These are phyloP conservation scores for Neofusicoccum cordaticola DNA, from an alignment of 2,329 filamentous ascomycete species.

Conservation along the genomic window DNA sequence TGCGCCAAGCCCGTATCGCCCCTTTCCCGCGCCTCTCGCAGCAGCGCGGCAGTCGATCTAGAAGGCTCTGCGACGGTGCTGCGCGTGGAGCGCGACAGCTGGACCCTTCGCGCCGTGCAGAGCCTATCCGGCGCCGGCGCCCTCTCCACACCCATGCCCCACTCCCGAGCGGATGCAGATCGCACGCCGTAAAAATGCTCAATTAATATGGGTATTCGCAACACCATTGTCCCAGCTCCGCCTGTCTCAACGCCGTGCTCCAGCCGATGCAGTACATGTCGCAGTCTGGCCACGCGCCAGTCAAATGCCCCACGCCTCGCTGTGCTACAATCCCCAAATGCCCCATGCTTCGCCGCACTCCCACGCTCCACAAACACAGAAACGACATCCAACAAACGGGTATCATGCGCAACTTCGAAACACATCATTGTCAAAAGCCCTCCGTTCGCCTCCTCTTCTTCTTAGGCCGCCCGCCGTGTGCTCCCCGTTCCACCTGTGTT, in stretches of 20 bases:
- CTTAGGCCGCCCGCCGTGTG: slow-evolving; percentile 32
- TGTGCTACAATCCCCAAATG: too few relatives aligned
- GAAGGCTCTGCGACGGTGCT: too few relatives aligned
- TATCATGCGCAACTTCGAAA: not conserved
- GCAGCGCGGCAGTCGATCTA: too few relatives aligned
- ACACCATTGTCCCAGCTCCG: not conserved
- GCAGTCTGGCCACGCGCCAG: too few relatives aligned
- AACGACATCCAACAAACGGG: not conserved
- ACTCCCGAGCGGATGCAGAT: not conserved
- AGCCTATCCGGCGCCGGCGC: too few relatives aligned
- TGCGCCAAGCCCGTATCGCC: not conserved
- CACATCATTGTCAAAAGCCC: slow-evolving; percentile 26
- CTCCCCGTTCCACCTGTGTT: slow-evolving; percentile 36
- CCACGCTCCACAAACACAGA: too few relatives aligned
- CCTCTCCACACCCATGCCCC: not conserved
- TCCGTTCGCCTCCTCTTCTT: slow-evolving; percentile 34
- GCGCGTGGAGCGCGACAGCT: too few relatives aligned
- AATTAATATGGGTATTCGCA: slow-evolving; percentile 1
- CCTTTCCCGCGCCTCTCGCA: not conserved
- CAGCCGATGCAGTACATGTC: not conserved
- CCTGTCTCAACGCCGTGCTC: not conserved
- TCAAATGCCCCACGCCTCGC: too few relatives aligned
- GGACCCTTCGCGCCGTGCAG: too few relatives aligned
- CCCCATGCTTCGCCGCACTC: too few relatives aligned
- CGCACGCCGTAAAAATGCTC: not conserved